Conservation (phyloP, 2,329 filamentous ascomycete species). For the Huntiella omanensis region DNA sequence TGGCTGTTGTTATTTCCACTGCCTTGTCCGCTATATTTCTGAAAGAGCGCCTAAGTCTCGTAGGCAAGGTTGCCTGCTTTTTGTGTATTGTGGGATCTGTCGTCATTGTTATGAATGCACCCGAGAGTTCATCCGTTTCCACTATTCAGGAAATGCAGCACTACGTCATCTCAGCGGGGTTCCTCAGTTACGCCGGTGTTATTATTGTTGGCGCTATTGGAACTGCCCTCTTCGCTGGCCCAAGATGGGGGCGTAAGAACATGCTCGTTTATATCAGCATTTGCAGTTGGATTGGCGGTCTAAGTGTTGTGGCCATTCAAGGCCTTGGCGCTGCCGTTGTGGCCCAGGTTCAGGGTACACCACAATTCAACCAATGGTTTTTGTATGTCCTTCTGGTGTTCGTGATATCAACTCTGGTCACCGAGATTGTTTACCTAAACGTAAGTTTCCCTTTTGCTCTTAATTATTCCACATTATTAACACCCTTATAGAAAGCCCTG, state of each 20-base stretch:
- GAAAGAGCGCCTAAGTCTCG: slow-evolving; percentile 85
- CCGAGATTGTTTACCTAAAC: slow-evolving; percentile 90
- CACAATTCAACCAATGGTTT: slow-evolving; percentile 97
- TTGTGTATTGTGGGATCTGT: slow-evolving; percentile 85
- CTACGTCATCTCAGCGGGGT: slow-evolving; percentile 72
- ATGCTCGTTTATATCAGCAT: slow-evolving; percentile 97
- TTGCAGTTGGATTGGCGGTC: slow-evolving; percentile 81
- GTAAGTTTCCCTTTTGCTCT: slow-evolving; percentile 36
- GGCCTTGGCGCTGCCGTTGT: slow-evolving; percentile 82
- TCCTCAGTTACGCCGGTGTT: slow-evolving; percentile 67
- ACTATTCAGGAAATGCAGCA: slow-evolving; percentile 85
- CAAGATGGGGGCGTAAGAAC: slow-evolving; percentile 82
- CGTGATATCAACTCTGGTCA: slow-evolving; percentile 71
- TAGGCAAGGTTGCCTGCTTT: slow-evolving; percentile 92
- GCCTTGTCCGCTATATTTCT: slow-evolving; percentile 85
- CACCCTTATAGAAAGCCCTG: slow-evolving; percentile 62
- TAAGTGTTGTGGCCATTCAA: slow-evolving; percentile 90
- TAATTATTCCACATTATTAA: neutral
- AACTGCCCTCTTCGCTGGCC: slow-evolving; percentile 63
- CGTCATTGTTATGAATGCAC: slow-evolving; percentile 87
- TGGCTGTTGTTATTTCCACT: slow-evolving; percentile 83
- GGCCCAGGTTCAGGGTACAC: slow-evolving; percentile 60
- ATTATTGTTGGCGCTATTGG: slow-evolving; percentile 55
- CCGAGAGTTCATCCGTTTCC: slow-evolving; percentile 62
- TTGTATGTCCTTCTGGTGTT: slow-evolving; percentile 82